Conservation (phyloP, 2,329 filamentous ascomycete species). For the Neopestalotiopsis rosae region DNA sequence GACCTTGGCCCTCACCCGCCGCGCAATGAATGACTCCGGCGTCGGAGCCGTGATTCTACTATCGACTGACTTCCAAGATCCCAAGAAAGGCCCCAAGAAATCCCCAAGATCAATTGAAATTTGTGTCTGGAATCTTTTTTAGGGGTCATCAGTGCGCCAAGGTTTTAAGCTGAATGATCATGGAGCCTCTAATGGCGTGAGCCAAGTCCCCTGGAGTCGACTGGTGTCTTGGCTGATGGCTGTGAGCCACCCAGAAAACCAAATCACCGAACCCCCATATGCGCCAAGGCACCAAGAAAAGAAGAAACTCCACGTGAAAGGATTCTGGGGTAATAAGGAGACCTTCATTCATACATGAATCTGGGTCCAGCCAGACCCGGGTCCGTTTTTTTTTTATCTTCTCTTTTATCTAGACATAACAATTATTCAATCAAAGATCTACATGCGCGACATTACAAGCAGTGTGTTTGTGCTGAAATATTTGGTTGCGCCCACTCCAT, state of each 20-base stretch:
- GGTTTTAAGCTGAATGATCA: neutral
- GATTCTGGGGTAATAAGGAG: conserved; percentile 1
- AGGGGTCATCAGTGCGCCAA: neutral
- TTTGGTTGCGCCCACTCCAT: no score
- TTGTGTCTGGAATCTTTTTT: neutral
- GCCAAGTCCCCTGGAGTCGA: neutral
- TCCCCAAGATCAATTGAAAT: no score
- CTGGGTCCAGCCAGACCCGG: neutral
- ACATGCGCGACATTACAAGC: no score
- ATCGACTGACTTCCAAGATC: no score
- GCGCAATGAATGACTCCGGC: no score
- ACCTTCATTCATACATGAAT: neutral
- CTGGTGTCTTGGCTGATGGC: neutral
- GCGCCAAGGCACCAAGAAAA: neutral
- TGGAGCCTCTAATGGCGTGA: conserved; percentile 2
- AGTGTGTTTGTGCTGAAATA: neutral
- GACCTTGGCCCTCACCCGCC: no score
- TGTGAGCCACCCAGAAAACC: neutral
- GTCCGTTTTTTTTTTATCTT: neutral
- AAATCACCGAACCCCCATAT: neutral
- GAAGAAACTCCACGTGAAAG: neutral
- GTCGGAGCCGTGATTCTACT: neutral
- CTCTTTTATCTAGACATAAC: neutral
- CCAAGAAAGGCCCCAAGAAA: no score
- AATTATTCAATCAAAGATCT: neutral